These are phyloP conservation scores for Cystofilobasidium macerans DNA, from an alignment of 768 basidiomycete genomes.

Conservation along the genomic window DNA sequence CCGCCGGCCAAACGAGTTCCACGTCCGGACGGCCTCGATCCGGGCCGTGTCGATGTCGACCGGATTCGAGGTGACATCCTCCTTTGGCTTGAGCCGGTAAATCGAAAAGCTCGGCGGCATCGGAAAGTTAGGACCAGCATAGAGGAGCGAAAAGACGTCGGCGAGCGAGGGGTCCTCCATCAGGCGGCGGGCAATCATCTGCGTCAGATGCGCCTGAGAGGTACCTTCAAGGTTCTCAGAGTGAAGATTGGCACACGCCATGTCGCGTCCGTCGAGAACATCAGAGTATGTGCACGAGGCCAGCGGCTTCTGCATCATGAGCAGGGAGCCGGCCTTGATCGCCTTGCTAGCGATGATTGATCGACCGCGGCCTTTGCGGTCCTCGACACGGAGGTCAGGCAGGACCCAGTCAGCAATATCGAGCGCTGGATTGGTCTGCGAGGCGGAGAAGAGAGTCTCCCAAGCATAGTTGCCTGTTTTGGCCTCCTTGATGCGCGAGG, in stretches of 20 bases:
- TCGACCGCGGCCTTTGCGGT: background rate
- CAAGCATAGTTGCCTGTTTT: background rate
- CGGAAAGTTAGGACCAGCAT: slow-evolving; percentile 2
- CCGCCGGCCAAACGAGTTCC: slow-evolving; percentile 7
- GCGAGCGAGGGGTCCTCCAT: background rate
- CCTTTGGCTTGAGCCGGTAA: background rate
- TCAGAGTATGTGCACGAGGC: background rate
- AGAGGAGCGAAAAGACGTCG: background rate
- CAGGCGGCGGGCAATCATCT: background rate
- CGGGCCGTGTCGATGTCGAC: slow-evolving; percentile 7
- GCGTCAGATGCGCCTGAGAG: background rate
- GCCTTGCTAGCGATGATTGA: background rate
- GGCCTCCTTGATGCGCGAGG: background rate
- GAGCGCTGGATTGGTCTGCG: background rate
- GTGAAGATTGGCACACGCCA: slow-evolving; percentile 1
- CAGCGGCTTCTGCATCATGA: slow-evolving; percentile 1
- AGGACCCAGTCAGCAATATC: slow-evolving; percentile 2
- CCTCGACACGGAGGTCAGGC: background rate
- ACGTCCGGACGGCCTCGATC: background rate
- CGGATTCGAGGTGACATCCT: background rate
- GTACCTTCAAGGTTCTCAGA: background rate
- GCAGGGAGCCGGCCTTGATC: background rate
- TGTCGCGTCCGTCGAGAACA: background rate
- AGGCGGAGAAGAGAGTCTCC: background rate
- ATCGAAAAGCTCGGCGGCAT: slow-evolving; percentile 1